Conservation (phyloP, 192 early-diverging fungal species). For the Coemansia sp. region DNA sequence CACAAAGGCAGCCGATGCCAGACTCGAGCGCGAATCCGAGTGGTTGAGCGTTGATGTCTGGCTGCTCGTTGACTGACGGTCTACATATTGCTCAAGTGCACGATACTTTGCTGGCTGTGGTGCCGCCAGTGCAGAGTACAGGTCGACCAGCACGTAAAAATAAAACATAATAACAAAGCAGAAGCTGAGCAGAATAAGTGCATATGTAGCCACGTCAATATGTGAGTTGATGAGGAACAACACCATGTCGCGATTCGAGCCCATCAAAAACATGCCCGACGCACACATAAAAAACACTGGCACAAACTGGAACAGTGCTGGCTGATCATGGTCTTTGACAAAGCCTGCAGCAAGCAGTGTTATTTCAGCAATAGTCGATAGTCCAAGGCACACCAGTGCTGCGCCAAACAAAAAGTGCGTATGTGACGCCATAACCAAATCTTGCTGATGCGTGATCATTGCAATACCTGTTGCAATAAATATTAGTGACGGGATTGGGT, state of each 20-base stretch:
- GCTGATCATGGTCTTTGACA: constrained; percentile 27
- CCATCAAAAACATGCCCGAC: constrained; percentile 65
- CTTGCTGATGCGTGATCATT: constrained; percentile 63
- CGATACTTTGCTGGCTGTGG: constrained; percentile 18
- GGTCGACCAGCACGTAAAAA: constrained; percentile 47
- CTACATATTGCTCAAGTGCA: background rate
- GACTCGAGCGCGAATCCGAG: background rate
- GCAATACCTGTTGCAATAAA: constrained; percentile 61
- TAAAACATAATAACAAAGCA: constrained; percentile 58
- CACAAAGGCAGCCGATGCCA: background rate
- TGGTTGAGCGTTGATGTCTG: background rate
- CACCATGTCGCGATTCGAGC: constrained; percentile 62
- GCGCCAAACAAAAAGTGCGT: constrained; percentile 66
- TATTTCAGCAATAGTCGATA: constrained; percentile 58
- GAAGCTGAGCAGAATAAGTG: constrained; percentile 54
- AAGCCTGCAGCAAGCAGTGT: constrained; percentile 26
- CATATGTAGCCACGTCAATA: constrained; percentile 58
- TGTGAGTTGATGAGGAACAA: constrained; percentile 38
- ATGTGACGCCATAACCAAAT: constrained; percentile 50
- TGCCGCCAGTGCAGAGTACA: constrained; percentile 35
- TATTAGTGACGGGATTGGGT: constrained; percentile 58
- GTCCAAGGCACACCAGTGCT: constrained; percentile 50
- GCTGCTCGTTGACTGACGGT: background rate
- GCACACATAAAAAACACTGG: constrained; percentile 52
- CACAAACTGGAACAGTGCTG: constrained; percentile 39